Percentiles rank a stretch among this genome's conserved stretches.
phyloP scores from a whole-genome alignment of 306 rosid species.

The Quillaja saponaria region DNA sequence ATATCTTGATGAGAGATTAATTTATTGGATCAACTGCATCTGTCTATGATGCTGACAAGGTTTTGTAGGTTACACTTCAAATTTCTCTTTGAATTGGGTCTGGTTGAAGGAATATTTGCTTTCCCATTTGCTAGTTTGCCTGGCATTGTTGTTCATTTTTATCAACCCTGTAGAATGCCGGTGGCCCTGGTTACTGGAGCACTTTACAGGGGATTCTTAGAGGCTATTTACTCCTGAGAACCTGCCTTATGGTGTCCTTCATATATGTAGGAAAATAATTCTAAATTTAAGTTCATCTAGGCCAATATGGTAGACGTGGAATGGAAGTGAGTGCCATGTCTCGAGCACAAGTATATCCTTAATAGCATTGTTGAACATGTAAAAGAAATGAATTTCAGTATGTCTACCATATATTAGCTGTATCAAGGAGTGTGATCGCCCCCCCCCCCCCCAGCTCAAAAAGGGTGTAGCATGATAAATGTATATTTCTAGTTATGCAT shows the following conservation, averaged over 20 bases:
- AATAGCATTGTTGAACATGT: no score
- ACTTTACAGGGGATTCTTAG: conserved; percentile 17
- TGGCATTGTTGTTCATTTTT: conserved; percentile 3
- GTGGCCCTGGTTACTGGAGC: conserved; percentile 4
- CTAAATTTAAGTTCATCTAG: neutral
- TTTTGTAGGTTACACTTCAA: conserved; percentile 4
- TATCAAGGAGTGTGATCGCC: no score
- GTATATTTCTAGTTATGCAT: conserved; percentile 1
- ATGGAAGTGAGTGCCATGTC: neutral
- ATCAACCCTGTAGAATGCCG: neutral
- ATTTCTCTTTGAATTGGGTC: neutral
- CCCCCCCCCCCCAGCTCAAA: no score
- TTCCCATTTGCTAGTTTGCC: neutral
- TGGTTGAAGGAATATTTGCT: conserved; percentile 6
- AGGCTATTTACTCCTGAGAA: neutral
- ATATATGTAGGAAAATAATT: neutral
- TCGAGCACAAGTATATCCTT: no score
- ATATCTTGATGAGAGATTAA: conserved; percentile 9
- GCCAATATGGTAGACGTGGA: conserved; percentile 1
- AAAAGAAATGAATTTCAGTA: neutral
- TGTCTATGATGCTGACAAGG: conserved; percentile 7
- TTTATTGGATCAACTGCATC: conserved; percentile 15
- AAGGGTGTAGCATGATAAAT: neutral
- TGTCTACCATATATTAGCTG: conserved; percentile 4
- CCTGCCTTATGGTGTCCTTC: conserved; percentile 1